Percentiles rank a stretch among this genome's conserved stretches.
Evolutionary conservation across 371 early-diverging fungal genomes (phyloP).

Genomic region (Zopfochytrium polystomum): DNA sequence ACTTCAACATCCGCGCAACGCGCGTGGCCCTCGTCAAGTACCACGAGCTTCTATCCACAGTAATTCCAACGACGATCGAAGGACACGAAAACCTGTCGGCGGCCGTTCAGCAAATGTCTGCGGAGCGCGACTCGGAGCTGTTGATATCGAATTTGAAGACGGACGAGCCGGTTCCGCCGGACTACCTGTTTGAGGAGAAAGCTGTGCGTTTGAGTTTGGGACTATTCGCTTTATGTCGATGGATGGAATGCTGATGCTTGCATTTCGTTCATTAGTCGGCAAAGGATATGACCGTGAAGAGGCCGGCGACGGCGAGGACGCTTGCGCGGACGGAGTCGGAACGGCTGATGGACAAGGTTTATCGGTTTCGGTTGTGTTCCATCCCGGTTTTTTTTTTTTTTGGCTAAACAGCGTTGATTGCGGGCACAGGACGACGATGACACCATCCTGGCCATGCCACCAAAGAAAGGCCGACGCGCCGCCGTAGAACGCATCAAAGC

Average conservation of each 20-base stretch:
- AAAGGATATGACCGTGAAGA: no score
- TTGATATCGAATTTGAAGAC: slow-evolving; percentile 28
- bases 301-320: no score
- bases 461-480: slow-evolving; percentile 35
- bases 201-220: slow-evolving; percentile 11
- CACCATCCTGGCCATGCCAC: no score
- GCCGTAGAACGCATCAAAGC: slow-evolving; percentile 40
- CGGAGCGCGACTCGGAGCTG: slow-evolving; percentile 34
- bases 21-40: slow-evolving; percentile 28
- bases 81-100: slow-evolving; percentile 25
- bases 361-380: no score
- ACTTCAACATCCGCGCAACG: slow-evolving; percentile 28
- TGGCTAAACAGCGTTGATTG: not conserved
- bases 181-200: slow-evolving; percentile 41
- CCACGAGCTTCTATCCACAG: slow-evolving; percentile 25
- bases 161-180: slow-evolving; percentile 29
- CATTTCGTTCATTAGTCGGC: no score
- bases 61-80: slow-evolving; percentile 18
- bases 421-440: slow-evolving; percentile 27
- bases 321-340: no score
- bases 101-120: slow-evolving; percentile 27
- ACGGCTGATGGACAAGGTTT: slow-evolving; percentile 5
- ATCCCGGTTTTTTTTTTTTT: no score
- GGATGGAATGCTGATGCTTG: no score
- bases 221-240: slow-evolving; percentile 1